phyloP scores from a whole-genome alignment of 2,329 filamentous ascomycete species.

The Stachybotrys chartarum region DNA sequence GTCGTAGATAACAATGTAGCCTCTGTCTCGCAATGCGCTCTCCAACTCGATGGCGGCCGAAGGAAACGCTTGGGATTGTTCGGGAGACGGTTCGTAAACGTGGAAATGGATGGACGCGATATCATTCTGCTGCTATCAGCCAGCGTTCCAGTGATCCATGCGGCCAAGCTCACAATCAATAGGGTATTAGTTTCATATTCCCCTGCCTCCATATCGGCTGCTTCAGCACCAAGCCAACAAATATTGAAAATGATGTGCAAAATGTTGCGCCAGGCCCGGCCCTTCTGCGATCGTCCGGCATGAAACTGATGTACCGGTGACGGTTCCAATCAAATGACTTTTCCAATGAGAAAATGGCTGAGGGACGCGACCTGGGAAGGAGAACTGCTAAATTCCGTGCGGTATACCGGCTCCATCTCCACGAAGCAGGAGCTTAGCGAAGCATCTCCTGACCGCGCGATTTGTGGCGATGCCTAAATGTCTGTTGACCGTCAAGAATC shows the following conservation, averaged over 20 bases:
- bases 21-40: slow-evolving; percentile 40
- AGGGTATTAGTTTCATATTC: slow-evolving; percentile 58
- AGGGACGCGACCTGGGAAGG: neutral
- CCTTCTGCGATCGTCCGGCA: neutral
- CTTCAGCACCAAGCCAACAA: slow-evolving; percentile 30
- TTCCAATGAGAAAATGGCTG: neutral
- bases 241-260: slow-evolving; percentile 41
- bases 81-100: slow-evolving; percentile 43
- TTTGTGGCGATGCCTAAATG: neutral
- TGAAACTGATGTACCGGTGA: neutral
- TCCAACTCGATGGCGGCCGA: slow-evolving; percentile 45
- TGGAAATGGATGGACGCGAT: slow-evolving; percentile 48
- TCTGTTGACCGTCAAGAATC: neutral
- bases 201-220: slow-evolving; percentile 53
- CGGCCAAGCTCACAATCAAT: slow-evolving; percentile 40
- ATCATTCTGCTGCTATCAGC: slow-evolving; percentile 38
- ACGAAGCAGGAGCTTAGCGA: neutral
- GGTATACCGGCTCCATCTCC: neutral
- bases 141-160: neutral
- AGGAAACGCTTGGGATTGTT: slow-evolving; percentile 35
- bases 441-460: neutral
- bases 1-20: slow-evolving; percentile 48
- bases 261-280: neutral
- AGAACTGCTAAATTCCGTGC: neutral
- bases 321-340: neutral